A percentile compares a stretch with the other conserved stretches of the same genome.
These are phyloP conservation scores for Komagataella pastoris DNA, from an alignment of 805 yeast genomes.

Conservation along the genomic window DNA sequence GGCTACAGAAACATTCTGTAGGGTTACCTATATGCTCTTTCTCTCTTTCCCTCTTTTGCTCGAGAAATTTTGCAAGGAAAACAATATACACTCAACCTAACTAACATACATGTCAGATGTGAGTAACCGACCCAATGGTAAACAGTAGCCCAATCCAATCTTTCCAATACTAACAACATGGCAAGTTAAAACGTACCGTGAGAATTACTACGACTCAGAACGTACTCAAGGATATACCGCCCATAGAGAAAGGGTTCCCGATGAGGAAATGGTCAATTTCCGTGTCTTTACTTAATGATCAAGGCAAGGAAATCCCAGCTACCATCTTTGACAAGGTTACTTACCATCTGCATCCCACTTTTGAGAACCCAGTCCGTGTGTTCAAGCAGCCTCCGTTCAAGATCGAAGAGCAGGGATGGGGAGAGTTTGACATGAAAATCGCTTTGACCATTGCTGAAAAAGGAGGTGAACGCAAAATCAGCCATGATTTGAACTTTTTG, in stretches of 20 bases:
- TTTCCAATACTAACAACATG: neutral
- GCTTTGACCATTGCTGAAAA: slow-evolving; percentile 67
- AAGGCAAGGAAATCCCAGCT: slow-evolving; percentile 79
- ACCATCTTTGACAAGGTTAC: slow-evolving; percentile 83
- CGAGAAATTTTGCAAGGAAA: neutral
- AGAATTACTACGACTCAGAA: slow-evolving; percentile 82
- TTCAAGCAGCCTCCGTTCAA: slow-evolving; percentile 74
- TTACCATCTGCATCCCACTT: slow-evolving; percentile 90
- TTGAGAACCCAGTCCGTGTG: slow-evolving; percentile 75
- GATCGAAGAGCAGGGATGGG: slow-evolving; percentile 95
- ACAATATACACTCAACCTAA: neutral
- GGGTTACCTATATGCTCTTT: neutral
- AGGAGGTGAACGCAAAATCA: slow-evolving; percentile 76
- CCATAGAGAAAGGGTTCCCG: slow-evolving; percentile 84
- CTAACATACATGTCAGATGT: slow-evolving; percentile 2
- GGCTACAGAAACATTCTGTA: neutral
- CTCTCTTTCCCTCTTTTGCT: neutral
- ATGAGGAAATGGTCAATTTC: slow-evolving; percentile 89
- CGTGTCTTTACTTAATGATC: slow-evolving; percentile 59
- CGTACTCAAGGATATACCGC: slow-evolving; percentile 65
- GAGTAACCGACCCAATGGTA: neutral
- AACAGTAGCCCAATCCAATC: neutral
- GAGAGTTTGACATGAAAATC: slow-evolving; percentile 86
- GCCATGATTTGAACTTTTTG: slow-evolving; percentile 81
- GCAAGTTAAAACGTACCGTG: slow-evolving; percentile 66